phyloP scores from a whole-genome alignment of 1,284 basidiomycete species.

The Ganoderma lucidum region DNA sequence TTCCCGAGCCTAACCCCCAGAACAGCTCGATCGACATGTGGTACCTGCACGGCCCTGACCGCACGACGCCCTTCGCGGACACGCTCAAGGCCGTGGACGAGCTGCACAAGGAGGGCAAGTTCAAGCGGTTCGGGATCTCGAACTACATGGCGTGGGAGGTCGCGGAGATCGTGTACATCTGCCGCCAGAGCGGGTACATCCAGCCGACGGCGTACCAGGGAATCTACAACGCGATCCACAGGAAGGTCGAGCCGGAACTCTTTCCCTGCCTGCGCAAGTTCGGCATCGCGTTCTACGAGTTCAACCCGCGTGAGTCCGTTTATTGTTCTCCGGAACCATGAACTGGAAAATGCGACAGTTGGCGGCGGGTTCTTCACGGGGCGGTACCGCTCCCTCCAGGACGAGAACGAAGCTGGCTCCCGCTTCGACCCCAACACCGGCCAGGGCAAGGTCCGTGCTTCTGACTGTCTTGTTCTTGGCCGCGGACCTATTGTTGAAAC shows the following conservation, averaged over 20 bases:
- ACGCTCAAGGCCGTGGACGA: slow-evolving; percentile 58
- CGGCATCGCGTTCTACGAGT: slow-evolving; percentile 68
- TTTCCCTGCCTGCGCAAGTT: slow-evolving; percentile 70
- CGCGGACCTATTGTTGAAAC: neutral
- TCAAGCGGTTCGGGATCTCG: slow-evolving; percentile 57
- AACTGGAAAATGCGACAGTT: slow-evolving; percentile 36
- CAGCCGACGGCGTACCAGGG: slow-evolving; percentile 77
- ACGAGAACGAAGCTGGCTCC: slow-evolving; percentile 45
- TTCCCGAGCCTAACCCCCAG: too few species aligned
- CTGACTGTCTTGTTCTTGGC: neutral
- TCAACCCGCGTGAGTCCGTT: slow-evolving; percentile 51
- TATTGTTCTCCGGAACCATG: neutral
- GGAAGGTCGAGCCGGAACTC: slow-evolving; percentile 64
- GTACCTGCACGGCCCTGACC: slow-evolving; percentile 65
- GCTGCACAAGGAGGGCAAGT: slow-evolving; percentile 56
- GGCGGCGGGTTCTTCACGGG: slow-evolving; percentile 51
- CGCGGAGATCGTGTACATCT: slow-evolving; percentile 67
- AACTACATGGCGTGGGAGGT: slow-evolving; percentile 69
- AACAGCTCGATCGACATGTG: slow-evolving; percentile 49
- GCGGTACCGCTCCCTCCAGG: slow-evolving; percentile 40
- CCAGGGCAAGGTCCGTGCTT: slow-evolving; percentile 41
- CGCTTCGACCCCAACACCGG: slow-evolving; percentile 47
- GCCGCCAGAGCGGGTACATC: slow-evolving; percentile 61
- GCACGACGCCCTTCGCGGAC: slow-evolving; percentile 53
- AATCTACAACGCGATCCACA: slow-evolving; percentile 62